Percentiles rank a stretch among this genome's conserved stretches.
phyloP scores from a whole-genome alignment of 164 flowering plant species.

The Akebia trifoliata region DNA sequence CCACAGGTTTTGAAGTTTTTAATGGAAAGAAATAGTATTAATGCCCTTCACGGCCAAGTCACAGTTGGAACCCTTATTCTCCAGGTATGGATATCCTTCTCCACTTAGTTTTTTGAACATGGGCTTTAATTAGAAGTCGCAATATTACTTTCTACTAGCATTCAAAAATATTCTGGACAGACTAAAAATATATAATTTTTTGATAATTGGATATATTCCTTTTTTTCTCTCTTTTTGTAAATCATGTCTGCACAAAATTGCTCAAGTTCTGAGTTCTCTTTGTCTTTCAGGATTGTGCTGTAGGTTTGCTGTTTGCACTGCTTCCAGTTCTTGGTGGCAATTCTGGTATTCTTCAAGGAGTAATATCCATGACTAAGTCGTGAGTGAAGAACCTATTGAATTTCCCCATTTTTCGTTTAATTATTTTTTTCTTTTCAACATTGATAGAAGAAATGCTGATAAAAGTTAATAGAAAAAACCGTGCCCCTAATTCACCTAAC shows the following conservation, averaged over 20 bases:
- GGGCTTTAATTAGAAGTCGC: neutral
- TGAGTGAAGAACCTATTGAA: conserved; percentile 23
- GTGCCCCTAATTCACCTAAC: neutral
- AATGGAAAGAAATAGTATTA: conserved; percentile 91
- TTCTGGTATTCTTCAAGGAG: conserved; percentile 91
- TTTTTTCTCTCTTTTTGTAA: conserved; percentile 3
- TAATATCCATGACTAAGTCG: conserved; percentile 72
- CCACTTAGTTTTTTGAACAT: neutral
- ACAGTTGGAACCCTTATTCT: conserved; percentile 86
- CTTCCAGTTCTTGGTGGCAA: conserved; percentile 95
- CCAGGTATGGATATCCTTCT: conserved; percentile 49
- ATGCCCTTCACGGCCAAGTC: conserved; percentile 91
- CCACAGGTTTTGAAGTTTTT: conserved; percentile 85
- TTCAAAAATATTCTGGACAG: no score
- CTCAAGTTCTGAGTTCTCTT: conserved; percentile 7
- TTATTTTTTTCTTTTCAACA: neutral
- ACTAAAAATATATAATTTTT: neutral
- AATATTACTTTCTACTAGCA: no score
- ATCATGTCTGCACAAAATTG: neutral
- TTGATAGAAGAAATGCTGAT: neutral
- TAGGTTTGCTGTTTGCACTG: conserved; percentile 93
- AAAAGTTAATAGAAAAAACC: neutral
- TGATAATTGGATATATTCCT: no score
- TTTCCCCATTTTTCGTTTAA: neutral
- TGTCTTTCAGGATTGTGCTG: conserved; percentile 85